Evolutionary conservation across 1,284 basidiomycete species (phyloP).

Genomic region (Megacollybia platyphylla): DNA sequence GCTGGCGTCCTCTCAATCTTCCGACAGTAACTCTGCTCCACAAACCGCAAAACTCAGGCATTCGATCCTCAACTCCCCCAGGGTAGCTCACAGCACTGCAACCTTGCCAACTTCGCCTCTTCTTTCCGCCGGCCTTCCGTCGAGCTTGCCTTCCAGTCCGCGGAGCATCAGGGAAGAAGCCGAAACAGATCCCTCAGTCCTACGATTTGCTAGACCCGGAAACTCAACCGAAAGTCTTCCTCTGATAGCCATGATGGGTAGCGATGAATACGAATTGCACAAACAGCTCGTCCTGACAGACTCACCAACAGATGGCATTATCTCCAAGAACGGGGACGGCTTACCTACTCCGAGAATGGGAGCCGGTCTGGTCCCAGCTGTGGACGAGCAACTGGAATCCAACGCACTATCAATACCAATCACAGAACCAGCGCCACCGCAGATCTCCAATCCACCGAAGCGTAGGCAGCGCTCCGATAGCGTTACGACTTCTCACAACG

Average conservation of each 20-base stretch:
- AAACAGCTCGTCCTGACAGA: background rate
- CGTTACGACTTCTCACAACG: slow-evolving; percentile 56
- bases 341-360: background rate
- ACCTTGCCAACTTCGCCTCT: slow-evolving; percentile 18
- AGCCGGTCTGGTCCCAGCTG: background rate
- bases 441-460: slow-evolving; percentile 13
- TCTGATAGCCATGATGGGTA: slow-evolving; percentile 6
- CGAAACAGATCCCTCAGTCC: slow-evolving; percentile 53
- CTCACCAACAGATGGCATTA: no score
- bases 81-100: slow-evolving; percentile 17
- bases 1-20: background rate
- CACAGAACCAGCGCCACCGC: slow-evolving; percentile 1
- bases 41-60: background rate
- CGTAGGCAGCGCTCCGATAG: slow-evolving; percentile 44
- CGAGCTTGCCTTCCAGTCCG: slow-evolving; percentile 1
- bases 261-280: background rate
- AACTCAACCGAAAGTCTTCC: slow-evolving; percentile 59
- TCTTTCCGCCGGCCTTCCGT: background rate
- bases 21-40: background rate
- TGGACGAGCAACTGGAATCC: no score
- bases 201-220: slow-evolving; percentile 56
- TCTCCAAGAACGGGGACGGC: background rate
- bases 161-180: slow-evolving; percentile 8
- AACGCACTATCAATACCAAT: no score
- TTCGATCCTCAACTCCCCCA: slow-evolving; percentile 1